A percentile compares a stretch with the other conserved stretches of the same genome.
These are phyloP conservation scores for Diplodia sapinea DNA, from an alignment of 2,329 filamentous ascomycete species.

Conservation along the genomic window DNA sequence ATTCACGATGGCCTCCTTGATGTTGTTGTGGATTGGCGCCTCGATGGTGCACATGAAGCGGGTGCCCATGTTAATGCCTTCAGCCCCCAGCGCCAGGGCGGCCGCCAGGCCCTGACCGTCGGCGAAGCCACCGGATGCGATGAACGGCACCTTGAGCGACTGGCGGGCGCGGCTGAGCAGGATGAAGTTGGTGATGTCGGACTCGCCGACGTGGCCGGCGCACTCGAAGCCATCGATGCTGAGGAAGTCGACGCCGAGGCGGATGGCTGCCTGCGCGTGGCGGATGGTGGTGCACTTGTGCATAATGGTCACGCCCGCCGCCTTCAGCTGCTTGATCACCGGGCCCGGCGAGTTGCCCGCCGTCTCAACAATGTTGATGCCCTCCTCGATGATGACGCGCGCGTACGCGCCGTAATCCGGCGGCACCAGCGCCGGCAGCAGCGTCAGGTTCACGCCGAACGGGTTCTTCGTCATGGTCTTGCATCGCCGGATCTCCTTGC, in stretches of 20 bases:
- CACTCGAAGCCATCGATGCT: constrained; percentile 98
- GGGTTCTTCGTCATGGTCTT: constrained; percentile 77
- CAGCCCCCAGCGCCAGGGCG: constrained; percentile 85
- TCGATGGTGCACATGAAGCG: constrained; percentile 97
- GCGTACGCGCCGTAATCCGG: constrained; percentile 94
- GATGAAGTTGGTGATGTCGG: constrained; percentile 88
- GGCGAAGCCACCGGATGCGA: constrained; percentile 93
- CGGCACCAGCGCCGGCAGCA: constrained; percentile 85
- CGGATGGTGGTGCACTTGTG: constrained; percentile 98
- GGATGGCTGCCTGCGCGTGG: constrained; percentile 88
- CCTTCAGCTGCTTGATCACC: constrained; percentile 87
- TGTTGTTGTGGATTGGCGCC: constrained; percentile 87
- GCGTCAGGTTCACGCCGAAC: constrained; percentile 94
- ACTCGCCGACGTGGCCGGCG: constrained; percentile 86
- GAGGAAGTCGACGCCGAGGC: constrained; percentile 94
- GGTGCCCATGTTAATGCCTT: constrained; percentile 98
- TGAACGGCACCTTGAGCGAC: constrained; percentile 83
- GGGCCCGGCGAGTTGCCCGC: constrained; percentile 89
- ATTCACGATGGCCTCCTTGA: constrained; percentile 90
- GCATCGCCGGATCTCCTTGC: constrained; percentile 90
- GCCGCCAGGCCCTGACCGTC: constrained; percentile 93
- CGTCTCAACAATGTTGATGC: constrained; percentile 88
- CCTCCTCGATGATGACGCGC: constrained; percentile 90
- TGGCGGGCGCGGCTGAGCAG: constrained; percentile 85
- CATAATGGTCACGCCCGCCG: constrained; percentile 75